Evolutionary conservation across 2,329 filamentous ascomycete species (phyloP), one percentile per base, ranked within the genome.

Genomic region (Lasiodiplodia citricola): DNA sequence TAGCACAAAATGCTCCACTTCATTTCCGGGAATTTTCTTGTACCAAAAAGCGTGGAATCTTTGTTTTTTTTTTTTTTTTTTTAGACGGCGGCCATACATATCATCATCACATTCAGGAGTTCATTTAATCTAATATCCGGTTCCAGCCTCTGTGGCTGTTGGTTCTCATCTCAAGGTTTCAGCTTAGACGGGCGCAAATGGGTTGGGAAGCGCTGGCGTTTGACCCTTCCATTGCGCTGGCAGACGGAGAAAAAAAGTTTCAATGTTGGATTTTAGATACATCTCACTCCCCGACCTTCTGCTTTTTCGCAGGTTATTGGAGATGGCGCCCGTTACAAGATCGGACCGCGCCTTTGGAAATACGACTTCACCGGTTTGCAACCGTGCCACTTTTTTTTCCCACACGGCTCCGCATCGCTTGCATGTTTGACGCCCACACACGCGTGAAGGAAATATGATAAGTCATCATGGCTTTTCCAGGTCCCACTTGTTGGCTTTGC

Each of bases 161-260:
- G 28, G 58, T 14, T 52, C 44, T 52, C 44, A 38, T 64, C 35
- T 64, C 16, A 64, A 11, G 37, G 60, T 64, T 64, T 64, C 60
- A 64, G 28, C 51, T 38, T 52, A 64, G 60, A 64, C 60, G 51
- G 60, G 60, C 60, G 60, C 60, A 52, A 64, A 44, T 44, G 18
- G 25, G 44, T 41, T 64, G 31, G 47, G 60, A 47, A 64, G 52
- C 60, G 60, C 60, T 64, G 60, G 60, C 60, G 60, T 31, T 63
- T 38, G 31, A 31, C 25, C 47, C 5, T 25, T 8, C 25, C 38
- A 28, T 16, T 28, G 11, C 7, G 25, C 13, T 38, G 23, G 31
- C 23, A 25, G 13, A 38, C 25, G 47, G 25, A 23, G 23, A 44
- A 35, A 50, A 47, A 63, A 51, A 44, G 31, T 35, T 35, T 35